A percentile compares a stretch with the other conserved stretches of the same genome.
Evolutionary conservation across 2,329 filamentous ascomycete genomes (phyloP).

Genomic region (Colletotrichum lentis): DNA sequence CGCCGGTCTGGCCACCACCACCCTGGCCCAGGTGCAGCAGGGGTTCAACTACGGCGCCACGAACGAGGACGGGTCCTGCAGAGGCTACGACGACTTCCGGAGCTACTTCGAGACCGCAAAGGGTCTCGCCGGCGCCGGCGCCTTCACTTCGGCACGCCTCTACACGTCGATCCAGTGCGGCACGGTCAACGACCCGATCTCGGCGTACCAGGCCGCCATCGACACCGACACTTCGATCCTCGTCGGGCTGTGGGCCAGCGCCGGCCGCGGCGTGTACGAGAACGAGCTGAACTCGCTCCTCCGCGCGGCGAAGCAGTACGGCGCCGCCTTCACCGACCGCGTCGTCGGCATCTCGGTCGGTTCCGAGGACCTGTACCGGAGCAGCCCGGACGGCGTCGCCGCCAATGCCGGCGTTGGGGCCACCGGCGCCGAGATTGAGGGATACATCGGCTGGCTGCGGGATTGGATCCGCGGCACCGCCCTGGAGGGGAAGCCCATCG

Average conservation of each 20-base stretch:
- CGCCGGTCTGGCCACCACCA: constrained; percentile 24
- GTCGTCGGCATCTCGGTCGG: constrained; percentile 63
- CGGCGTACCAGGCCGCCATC: constrained; percentile 71
- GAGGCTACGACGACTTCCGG: constrained; percentile 33
- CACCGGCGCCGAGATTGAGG: constrained; percentile 58
- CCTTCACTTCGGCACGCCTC: constrained; percentile 33
- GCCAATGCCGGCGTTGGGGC: constrained; percentile 39
- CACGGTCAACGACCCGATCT: constrained; percentile 61
- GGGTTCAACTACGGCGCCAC: constrained; percentile 38
- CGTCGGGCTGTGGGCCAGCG: constrained; percentile 60
- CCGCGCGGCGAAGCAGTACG: constrained; percentile 56
- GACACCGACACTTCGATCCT: constrained; percentile 59
- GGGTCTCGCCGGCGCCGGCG: constrained; percentile 9
- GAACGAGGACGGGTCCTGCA: constrained; percentile 33
- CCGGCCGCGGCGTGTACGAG: constrained; percentile 49
- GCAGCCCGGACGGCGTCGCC: constrained; percentile 27
- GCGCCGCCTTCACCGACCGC: constrained; percentile 53
- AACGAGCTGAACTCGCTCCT: constrained; percentile 61
- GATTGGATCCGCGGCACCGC: constrained; percentile 53
- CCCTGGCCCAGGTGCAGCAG: constrained; percentile 24
- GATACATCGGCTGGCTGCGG: constrained; percentile 66
- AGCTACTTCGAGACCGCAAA: constrained; percentile 35
- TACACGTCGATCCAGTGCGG: constrained; percentile 37
- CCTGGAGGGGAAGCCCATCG: constrained; percentile 51
- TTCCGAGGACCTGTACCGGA: constrained; percentile 64